Base-by-base conservation (phyloP, 352 stramenopile genomes). In the Globisporangium canariense region DNA sequence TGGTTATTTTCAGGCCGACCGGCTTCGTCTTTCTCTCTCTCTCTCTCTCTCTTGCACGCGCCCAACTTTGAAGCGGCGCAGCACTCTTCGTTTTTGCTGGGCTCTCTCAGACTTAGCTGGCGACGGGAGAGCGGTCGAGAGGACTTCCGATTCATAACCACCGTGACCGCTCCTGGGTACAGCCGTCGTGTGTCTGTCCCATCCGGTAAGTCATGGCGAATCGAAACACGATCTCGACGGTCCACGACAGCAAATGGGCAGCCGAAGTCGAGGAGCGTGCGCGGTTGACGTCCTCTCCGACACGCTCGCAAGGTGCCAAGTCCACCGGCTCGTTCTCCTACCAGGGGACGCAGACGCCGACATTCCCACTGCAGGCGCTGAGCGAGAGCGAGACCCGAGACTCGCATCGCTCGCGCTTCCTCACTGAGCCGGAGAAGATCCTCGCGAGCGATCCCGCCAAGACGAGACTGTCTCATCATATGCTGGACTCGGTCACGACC, bases 391-490 rank as follows among this genome's bases (percentile, higher is more conserved):
- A 58, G 34, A 4, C 47, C 38, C 60, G 59, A 25, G 52, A 41
- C 22, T 53, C 40, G 28, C 75, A 80, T 47, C 67, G 65, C 5
- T 45, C 65, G 16, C 67, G 75, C 8, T 81, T 81, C 20, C 61
- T 83, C 46, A 76, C 62, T 8, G 73, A 79, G 10, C 61, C 67
- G 11, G 70, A 83, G 54, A 72, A 74, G 58, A 63, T 81, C 22
- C 64, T 83, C 16, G 47, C 60, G 1, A 49, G 58, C 1, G 65
- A 83, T 30, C 71, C 71, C 4, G 47, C 20, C 46, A 79, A 79
- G 69, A 83, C 76, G 2, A 62, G 73, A 1, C 58, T 77, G 58
- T 81, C 75, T 6, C 70, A 75, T 49, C 71, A 68, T 28, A 64
- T 74, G 54, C 62, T 81, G 11, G 73, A 83, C 13, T 71, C 65